Evolutionary conservation across 345 rosid genomes (phyloP).

Genomic region (Brassica carinata): DNA sequence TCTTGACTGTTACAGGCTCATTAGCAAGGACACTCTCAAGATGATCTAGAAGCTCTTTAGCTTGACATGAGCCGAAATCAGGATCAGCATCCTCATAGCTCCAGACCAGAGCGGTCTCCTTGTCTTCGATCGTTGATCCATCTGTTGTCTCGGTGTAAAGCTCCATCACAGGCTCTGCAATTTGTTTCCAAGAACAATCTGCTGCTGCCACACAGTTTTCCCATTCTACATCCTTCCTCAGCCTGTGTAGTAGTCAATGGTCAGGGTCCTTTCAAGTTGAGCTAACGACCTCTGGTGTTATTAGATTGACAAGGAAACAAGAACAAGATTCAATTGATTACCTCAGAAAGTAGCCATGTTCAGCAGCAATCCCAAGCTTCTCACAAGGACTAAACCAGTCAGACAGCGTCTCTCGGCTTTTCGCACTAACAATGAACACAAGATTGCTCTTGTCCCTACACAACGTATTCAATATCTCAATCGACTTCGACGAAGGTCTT

Average conservation of each 20-base stretch:
- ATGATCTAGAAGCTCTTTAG: conserved; percentile 90
- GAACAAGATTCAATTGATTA: not conserved
- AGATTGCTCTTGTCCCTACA: conserved; percentile 69
- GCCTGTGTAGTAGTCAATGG: conserved; percentile 40
- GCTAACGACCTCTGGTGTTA: too few relatives aligned
- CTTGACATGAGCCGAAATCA: conserved; percentile 44
- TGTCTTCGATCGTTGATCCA: conserved; percentile 86
- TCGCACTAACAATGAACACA: conserved; percentile 79
- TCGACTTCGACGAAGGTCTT: not conserved
- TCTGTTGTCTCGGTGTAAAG: conserved; percentile 41
- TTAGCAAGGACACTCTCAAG: conserved; percentile 88
- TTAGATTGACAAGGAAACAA: not conserved
- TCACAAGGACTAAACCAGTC: not conserved
- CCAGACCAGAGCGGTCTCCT: conserved; percentile 87
- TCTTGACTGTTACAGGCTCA: conserved; percentile 87
- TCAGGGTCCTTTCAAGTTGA: too few relatives aligned
- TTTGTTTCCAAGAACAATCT: conserved; percentile 80
- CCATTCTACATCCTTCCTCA: conserved; percentile 64
- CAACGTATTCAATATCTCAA: conserved; percentile 38
- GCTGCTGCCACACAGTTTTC: conserved; percentile 63
- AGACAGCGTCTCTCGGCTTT: conserved; percentile 53
- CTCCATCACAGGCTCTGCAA: conserved; percentile 39
- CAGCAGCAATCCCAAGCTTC: conserved; percentile 3
- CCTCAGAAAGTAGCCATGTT: not conserved
- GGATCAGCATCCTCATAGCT: conserved; percentile 89